Conservation (phyloP, 352 stramenopile genomes). For the Phytophthora pini region DNA sequence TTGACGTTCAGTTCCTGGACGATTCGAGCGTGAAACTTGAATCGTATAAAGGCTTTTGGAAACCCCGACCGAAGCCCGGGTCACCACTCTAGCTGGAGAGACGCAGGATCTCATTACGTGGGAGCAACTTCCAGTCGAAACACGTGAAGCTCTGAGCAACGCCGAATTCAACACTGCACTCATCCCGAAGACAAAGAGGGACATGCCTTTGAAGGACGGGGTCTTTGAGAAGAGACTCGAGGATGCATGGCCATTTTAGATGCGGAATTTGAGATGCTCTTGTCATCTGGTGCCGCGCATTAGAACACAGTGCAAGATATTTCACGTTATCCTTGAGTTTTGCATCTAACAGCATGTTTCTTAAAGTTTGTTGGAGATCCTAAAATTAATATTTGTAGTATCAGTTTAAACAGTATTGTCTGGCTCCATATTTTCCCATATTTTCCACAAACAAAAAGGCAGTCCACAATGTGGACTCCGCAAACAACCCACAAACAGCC, state of each 20-base stretch:
- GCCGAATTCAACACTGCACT: slow-evolving; percentile 2
- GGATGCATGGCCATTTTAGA: not conserved
- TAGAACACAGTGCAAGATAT: too few relatives aligned
- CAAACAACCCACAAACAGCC: too few relatives aligned
- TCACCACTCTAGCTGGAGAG: slow-evolving; percentile 18
- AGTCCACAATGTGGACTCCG: too few relatives aligned
- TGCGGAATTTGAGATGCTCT: too few relatives aligned
- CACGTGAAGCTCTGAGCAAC: slow-evolving; percentile 22
- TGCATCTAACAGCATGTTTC: too few relatives aligned
- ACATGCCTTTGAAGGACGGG: not conserved
- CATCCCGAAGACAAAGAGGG: not conserved
- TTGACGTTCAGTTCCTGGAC: slow-evolving; percentile 12
- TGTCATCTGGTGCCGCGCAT: too few relatives aligned
- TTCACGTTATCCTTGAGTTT: too few relatives aligned
- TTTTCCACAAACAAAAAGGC: too few relatives aligned
- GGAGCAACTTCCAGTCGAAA: slow-evolving; percentile 14
- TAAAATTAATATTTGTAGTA: too few relatives aligned
- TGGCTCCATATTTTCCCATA: too few relatives aligned
- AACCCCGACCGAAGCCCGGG: slow-evolving; percentile 7
- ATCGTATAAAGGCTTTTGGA: not conserved
- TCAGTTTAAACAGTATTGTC: too few relatives aligned
- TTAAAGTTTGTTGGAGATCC: too few relatives aligned
- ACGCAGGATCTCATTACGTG: slow-evolving; percentile 21
- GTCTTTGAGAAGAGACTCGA: not conserved
- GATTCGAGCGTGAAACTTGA: slow-evolving; percentile 33